A percentile compares a stretch with the other conserved stretches of the same genome.
phyloP scores from a whole-genome alignment of 225 moss, liverwort and hornwort genomes.

The Polytrichum commune region DNA sequence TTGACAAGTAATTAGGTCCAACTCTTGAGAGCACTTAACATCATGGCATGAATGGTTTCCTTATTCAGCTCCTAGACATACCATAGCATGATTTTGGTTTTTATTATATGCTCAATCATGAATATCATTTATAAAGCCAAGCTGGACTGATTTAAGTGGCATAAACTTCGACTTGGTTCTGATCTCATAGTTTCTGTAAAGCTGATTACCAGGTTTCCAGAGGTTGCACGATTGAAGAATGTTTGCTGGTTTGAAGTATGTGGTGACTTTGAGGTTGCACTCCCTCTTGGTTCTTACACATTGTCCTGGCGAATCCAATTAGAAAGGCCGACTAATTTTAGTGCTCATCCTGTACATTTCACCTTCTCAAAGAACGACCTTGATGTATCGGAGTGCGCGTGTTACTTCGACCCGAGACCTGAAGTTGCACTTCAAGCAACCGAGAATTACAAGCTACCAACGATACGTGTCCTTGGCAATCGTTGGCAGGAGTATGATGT shows the following conservation, averaged over 20 bases:
- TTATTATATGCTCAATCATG: background rate
- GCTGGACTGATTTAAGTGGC: background rate
- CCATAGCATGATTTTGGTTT: background rate
- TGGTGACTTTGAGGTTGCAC: slow-evolving; percentile 27
- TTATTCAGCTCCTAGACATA: background rate
- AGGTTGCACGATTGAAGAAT: slow-evolving; percentile 22
- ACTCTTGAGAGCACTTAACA: background rate
- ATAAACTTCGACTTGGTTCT: background rate
- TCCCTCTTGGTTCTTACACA: slow-evolving; percentile 40
- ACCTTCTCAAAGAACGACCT: slow-evolving; percentile 22
- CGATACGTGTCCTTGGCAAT: slow-evolving; percentile 16
- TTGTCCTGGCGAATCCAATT: slow-evolving; percentile 38
- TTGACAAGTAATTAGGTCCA: background rate
- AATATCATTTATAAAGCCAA: background rate
- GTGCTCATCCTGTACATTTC: slow-evolving; percentile 24
- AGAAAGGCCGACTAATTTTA: slow-evolving; percentile 16
- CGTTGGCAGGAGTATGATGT: slow-evolving; percentile 50
- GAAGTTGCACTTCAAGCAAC: slow-evolving; percentile 1
- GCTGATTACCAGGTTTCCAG: slow-evolving; percentile 21
- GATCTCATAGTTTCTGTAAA: background rate
- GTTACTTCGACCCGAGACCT: slow-evolving; percentile 21
- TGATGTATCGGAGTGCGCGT: slow-evolving; percentile 15
- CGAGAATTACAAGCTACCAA: slow-evolving; percentile 23
- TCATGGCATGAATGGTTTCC: background rate
- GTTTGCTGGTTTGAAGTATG: slow-evolving; percentile 40